Conservation (phyloP, 257 asterid genomes). For the Solanum corneliomulleri region DNA sequence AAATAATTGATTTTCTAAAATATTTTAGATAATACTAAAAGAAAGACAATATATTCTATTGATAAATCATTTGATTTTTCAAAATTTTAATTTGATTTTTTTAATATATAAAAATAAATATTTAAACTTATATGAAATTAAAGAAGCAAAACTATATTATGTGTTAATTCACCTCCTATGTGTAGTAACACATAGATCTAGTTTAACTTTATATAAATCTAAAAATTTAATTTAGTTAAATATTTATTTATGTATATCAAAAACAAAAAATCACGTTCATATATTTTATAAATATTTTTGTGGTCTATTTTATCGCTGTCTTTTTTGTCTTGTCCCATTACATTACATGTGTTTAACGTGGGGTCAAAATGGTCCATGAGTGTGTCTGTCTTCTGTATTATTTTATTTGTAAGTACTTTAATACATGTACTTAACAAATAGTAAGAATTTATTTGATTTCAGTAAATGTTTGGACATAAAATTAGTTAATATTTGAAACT, state of each 20-base stretch:
- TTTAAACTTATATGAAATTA: too few relatives aligned
- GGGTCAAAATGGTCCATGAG: not conserved
- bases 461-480: not conserved
- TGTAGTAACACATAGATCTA: too few relatives aligned
- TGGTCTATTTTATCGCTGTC: not conserved
- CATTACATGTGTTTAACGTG: not conserved
- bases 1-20: too few relatives aligned
- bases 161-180: not conserved
- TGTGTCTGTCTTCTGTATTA: not conserved
- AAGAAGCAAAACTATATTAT: rapidly evolving
- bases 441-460: not conserved
- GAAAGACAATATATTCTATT: not conserved
- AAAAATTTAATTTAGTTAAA: too few relatives aligned
- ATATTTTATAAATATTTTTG: too few relatives aligned
- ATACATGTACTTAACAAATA: too few relatives aligned
- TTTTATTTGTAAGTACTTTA: not conserved
- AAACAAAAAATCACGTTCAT: too few relatives aligned
- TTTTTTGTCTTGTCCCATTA: not conserved
- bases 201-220: too few relatives aligned
- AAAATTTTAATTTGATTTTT: not conserved
- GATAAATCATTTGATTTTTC: not conserved
- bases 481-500: not conserved
- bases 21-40: not conserved
- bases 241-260: too few relatives aligned
- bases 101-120: too few relatives aligned